Base-by-base conservation (phyloP, 2,329 filamentous ascomycete species). In the Cladosporium sp. region DNA sequence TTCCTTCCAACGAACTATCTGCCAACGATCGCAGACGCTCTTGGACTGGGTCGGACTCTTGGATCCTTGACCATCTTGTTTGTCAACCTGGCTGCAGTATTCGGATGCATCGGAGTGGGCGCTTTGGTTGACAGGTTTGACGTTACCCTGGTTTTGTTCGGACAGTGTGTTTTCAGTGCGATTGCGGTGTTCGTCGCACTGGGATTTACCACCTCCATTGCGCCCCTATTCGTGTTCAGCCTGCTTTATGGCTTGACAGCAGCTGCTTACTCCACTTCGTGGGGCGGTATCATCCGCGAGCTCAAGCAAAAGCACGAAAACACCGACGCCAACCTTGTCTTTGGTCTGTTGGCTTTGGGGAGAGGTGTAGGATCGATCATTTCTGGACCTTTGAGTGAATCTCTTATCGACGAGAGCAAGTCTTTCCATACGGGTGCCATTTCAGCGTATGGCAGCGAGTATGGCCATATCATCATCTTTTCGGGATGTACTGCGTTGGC, bases 331-430 rank as follows among this genome's bases (percentile, higher is more conserved):
- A 71, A 73, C 0, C 72, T 78, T 53, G 67, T 78, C 1, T 75
- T 78, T 50, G 71, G 69, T 0, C 67, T 72, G n/a, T 62, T 79
- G 47, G 69, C 70, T 7, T 71, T 71, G 7, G 76, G 76, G 0
- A 72, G 74, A 38, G 77, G 77, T 0, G 67, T 79, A 13, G 76
- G 77, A 3, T 75, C 73, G 57, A 62, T 80, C 9, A 68, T 72
- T 9, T 72, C 69, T 52, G 77, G 77, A 1, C 77, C 77, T 0
- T 59, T 79, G 38, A 78, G 75, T 42, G 75, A 78, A 57, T 68
- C 64, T 11, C 55, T 76, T 25, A 53, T 76, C 4, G 60, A 62
- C 12, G 58, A 61, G 27, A 61, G 67, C 43, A 68, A 67, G 16
- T 32, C 59, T 4, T 73, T 64, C 61, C 53, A 56, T 12, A 64